These are phyloP conservation scores for Botrytis hyacinthi DNA, from an alignment of 2,329 filamentous ascomycete genomes.

Conservation along the genomic window DNA sequence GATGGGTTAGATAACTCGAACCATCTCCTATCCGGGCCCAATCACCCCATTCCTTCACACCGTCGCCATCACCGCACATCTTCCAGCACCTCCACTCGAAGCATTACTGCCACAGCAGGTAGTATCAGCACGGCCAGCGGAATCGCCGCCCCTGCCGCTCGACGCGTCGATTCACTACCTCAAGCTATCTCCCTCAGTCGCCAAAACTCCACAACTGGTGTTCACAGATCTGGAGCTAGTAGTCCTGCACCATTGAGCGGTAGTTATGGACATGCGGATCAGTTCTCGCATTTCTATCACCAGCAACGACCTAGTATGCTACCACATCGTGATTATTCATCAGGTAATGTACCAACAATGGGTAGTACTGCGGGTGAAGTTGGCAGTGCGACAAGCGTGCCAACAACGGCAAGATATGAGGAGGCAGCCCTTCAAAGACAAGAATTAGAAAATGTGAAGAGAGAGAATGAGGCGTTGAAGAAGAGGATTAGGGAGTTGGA, in stretches of 20 bases:
- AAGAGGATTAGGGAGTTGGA: constrained; percentile 62
- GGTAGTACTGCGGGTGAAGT: constrained; percentile 6
- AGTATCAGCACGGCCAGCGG: constrained; percentile 40
- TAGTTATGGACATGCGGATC: constrained; percentile 36
- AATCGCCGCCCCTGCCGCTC: constrained; percentile 16
- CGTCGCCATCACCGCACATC: constrained; percentile 54
- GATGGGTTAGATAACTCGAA: constrained; percentile 49
- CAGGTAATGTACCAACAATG: constrained; percentile 25
- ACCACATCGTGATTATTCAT: constrained; percentile 33
- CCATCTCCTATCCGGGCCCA: constrained; percentile 55
- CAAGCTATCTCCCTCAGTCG: constrained; percentile 34
- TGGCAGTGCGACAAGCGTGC: constrained; percentile 45
- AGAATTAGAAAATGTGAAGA: constrained; percentile 60
- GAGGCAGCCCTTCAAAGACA: constrained; percentile 59
- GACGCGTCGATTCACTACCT: constrained; percentile 28
- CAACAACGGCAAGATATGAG: constrained; percentile 59
- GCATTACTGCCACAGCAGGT: constrained; percentile 48
- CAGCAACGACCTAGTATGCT: constrained; percentile 29
- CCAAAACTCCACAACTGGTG: constrained; percentile 37
- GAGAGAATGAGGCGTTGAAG: constrained; percentile 63
- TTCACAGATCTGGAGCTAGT: constrained; percentile 35
- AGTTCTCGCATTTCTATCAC: constrained; percentile 35
- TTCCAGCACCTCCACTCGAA: constrained; percentile 55
- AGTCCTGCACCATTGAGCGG: constrained; percentile 32
- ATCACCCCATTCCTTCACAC: constrained; percentile 54